Base-by-base conservation (phyloP, 192 early-diverging fungal species). In the Rhizoclosmatium globosum region DNA sequence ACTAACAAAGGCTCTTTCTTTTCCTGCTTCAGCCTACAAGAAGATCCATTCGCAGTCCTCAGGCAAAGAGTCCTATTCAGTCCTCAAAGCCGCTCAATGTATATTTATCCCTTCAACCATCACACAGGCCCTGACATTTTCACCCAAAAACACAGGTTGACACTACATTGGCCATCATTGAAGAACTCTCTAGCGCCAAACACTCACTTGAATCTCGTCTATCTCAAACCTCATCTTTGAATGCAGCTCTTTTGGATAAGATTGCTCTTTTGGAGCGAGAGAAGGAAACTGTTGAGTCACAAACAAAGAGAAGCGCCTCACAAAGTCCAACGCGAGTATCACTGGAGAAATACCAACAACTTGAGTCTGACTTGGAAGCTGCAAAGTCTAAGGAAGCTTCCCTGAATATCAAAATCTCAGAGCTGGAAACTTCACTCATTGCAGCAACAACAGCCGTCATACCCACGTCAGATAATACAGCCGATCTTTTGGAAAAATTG, bases 191-290 rank as follows among this genome's bases (percentile, higher is more conserved):
- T 1, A 23, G 58, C 6, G 7, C 57, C 42, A 74, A 64, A 64
- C 13, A 45, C 6, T 17, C 21, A 7, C 64, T 80, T 7, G 62
- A 80, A 66, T 3, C 60, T 3, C 46, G 66, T 19, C 39, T 80
- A 4, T 38, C 42, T 45, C 39, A 58, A 13, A 21, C 64, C 1
- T 50, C 17, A 6, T 19, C 47, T 6, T 4, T 43, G 17, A 79
- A 79, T 47, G 19, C 46, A 3, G 6, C 71, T 65, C 71, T 79
- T 6, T 7, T 62, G 59, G 64, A 77, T 38, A 17, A 47, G 11
- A 39, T 70, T 23, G 17, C 44, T 13, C 50, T 2, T 2, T 43
- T 78, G 7, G 77, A 78, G 21, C 47, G 47, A 6, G 68, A 58
- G 9, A 56, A 23, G 41, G 13, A n/a, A 31, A 0, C 31, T 31